Evolutionary conservation across 768 basidiomycete genomes (phyloP).

Genomic region (Exidia glandulosa): DNA sequence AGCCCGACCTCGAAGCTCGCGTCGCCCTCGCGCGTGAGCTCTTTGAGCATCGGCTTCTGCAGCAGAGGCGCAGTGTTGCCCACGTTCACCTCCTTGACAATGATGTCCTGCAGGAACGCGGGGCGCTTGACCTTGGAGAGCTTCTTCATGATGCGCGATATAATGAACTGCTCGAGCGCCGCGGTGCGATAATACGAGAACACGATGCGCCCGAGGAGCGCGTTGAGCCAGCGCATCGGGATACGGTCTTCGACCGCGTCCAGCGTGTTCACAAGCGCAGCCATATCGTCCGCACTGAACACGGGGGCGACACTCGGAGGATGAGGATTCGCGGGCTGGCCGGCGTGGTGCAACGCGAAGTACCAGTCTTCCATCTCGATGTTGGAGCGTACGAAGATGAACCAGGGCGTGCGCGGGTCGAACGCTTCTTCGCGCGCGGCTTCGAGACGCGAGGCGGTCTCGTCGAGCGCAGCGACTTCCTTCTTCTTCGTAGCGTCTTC

Average conservation of each 20-base stretch:
- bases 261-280: conserved; percentile 65
- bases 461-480: conserved; percentile 24
- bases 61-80: conserved; percentile 77
- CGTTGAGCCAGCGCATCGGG: conserved; percentile 96
- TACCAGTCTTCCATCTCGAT: conserved; percentile 98
- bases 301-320: conserved; percentile 34
- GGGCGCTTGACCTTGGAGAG: conserved; percentile 86
- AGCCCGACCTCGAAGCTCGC: conserved; percentile 81
- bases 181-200: conserved; percentile 85
- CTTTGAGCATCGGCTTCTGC: conserved; percentile 97
- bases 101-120: conserved; percentile 70
- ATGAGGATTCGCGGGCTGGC: conserved; percentile 16
- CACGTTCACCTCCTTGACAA: conserved; percentile 81
- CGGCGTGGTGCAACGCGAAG: conserved; percentile 63
- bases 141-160: conserved; percentile 86
- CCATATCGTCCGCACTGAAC: conserved; percentile 73
- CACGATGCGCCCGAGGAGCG: conserved; percentile 83
- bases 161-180: conserved; percentile 72
- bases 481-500: conserved; percentile 25
- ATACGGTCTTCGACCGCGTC: conserved; percentile 94
- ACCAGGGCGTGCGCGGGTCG: conserved; percentile 65
- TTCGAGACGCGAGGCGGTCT: conserved; percentile 20
- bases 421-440: conserved; percentile 39
- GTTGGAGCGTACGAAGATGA: conserved; percentile 81
- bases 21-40: conserved; percentile 88